A percentile compares a stretch with the other conserved stretches of the same genome.
These are phyloP conservation scores for Boletus vermiculosoides DNA, from an alignment of 768 basidiomycete species.

Conservation along the genomic window DNA sequence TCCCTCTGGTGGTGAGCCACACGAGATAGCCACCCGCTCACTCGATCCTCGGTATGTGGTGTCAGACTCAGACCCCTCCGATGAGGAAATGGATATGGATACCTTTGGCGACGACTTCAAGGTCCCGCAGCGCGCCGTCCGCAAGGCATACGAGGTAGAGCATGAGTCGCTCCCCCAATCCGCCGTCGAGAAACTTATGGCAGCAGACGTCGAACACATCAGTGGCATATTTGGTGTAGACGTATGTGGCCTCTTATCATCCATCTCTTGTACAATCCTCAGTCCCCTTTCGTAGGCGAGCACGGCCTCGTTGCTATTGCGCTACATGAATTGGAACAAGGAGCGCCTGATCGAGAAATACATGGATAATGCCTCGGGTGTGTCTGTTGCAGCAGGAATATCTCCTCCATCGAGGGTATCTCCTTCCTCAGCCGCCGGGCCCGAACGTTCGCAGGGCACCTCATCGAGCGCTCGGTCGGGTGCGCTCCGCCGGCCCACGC, in stretches of 20 bases:
- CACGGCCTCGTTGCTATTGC: constrained; percentile 74
- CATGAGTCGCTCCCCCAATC: constrained; percentile 70
- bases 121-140: constrained; percentile 50
- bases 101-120: constrained; percentile 63
- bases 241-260: constrained; percentile 47
- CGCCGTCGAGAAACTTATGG: constrained; percentile 78
- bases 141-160: constrained; percentile 83
- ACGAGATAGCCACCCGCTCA: constrained; percentile 12
- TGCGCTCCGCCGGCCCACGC: constrained; percentile 29
- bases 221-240: constrained; percentile 86
- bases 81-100: constrained; percentile 73
- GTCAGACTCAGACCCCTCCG: constrained; percentile 43
- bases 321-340: constrained; percentile 91
- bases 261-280: background rate
- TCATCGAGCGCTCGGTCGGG: constrained; percentile 26
- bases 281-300: constrained; percentile 45
- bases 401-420: constrained; percentile 33
- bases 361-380: constrained; percentile 83
- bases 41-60: constrained; percentile 15
- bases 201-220: constrained; percentile 79
- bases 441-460: constrained; percentile 33
- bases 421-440: constrained; percentile 27
- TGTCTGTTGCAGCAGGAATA: constrained; percentile 76
- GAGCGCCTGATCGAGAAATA: constrained; percentile 95
- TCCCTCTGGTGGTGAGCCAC: constrained; percentile 26